Conservation (phyloP, 2,329 filamentous ascomycete genomes). For the Alternaria alternata region DNA sequence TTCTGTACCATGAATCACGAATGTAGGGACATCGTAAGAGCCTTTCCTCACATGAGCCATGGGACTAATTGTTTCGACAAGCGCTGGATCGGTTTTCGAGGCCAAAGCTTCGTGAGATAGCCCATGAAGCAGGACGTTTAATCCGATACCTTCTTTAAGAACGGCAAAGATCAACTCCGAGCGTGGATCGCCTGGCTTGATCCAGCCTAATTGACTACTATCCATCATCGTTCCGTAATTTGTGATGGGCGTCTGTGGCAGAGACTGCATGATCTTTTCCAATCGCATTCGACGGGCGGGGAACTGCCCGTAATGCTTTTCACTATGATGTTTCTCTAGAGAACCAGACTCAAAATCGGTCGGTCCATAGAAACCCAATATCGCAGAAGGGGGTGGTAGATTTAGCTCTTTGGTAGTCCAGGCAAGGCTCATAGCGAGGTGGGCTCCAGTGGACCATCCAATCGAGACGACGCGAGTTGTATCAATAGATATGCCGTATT, state of each 20-base stretch:
- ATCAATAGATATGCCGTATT: conserved; percentile 8
- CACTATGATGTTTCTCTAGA: conserved; percentile 4
- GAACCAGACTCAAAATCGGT: conserved; percentile 9
- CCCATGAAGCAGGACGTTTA: conserved; percentile 2
- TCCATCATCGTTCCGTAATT: conserved; percentile 13
- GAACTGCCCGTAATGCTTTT: background rate
- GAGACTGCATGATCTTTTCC: conserved; percentile 10
- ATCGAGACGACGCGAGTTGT: conserved; percentile 5
- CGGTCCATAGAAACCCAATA: conserved; percentile 10
- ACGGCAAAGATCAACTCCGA: conserved; percentile 10
- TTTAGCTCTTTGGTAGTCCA: conserved; percentile 8
- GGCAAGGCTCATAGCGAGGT: conserved; percentile 12
- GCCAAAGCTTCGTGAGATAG: conserved; percentile 5
- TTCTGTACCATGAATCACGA: conserved; percentile 4
- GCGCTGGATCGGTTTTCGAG: conserved; percentile 1
- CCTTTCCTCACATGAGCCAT: conserved; percentile 9
- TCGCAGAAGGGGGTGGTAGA: conserved; percentile 1
- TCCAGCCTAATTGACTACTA: conserved; percentile 9
- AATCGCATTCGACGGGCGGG: conserved; percentile 11
- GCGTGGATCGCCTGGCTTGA: conserved; percentile 11
- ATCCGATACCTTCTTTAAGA: conserved; percentile 4
- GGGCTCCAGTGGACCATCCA: conserved; percentile 8
- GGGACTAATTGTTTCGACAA: conserved; percentile 6
- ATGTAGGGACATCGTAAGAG: conserved; percentile 10
- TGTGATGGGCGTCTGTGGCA: conserved; percentile 2